phyloP scores from a whole-genome alignment of 441 rosid species.

The Lepidium campestre region DNA sequence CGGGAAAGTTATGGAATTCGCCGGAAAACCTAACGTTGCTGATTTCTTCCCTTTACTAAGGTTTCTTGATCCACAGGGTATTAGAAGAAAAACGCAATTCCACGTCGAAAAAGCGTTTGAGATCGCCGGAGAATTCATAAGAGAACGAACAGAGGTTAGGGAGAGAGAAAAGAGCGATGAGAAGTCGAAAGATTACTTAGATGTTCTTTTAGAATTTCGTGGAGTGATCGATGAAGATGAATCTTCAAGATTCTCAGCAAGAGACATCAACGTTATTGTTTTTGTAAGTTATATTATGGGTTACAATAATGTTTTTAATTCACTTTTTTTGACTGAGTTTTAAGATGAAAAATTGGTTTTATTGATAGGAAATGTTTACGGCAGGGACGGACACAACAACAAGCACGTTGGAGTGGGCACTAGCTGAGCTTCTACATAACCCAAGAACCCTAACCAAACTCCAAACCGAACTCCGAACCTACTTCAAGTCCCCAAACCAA shows the following conservation, averaged over 20 bases:
- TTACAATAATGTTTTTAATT: no score
- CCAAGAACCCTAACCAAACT: conserved; percentile 32
- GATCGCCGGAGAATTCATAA: conserved; percentile 52
- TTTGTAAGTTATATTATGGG: conserved; percentile 40
- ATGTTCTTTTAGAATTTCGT: conserved; percentile 55
- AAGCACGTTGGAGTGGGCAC: conserved; percentile 79
- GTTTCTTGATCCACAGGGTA: conserved; percentile 67
- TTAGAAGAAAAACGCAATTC: conserved; percentile 48
- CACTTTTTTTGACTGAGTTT: background rate
- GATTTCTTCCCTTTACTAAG: conserved; percentile 63
- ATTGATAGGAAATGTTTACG: conserved; percentile 59
- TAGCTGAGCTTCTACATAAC: conserved; percentile 65
- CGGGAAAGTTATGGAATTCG: conserved; percentile 69
- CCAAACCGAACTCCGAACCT: conserved; percentile 34
- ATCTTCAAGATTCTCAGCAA: conserved; percentile 31
- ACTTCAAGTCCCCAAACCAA: conserved; percentile 1
- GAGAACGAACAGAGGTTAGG: conserved; percentile 42
- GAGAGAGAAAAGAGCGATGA: conserved; percentile 13
- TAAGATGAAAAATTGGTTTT: background rate
- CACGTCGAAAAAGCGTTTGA: conserved; percentile 55
- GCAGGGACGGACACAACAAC: conserved; percentile 84
- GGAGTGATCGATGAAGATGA: conserved; percentile 41
- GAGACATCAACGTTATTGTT: conserved; percentile 43
- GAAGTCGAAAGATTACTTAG: conserved; percentile 45
- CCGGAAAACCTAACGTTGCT: conserved; percentile 67